These are phyloP conservation scores for Pisolithus thermaeus DNA, from an alignment of 1,284 basidiomycete genomes.

Conservation along the genomic window DNA sequence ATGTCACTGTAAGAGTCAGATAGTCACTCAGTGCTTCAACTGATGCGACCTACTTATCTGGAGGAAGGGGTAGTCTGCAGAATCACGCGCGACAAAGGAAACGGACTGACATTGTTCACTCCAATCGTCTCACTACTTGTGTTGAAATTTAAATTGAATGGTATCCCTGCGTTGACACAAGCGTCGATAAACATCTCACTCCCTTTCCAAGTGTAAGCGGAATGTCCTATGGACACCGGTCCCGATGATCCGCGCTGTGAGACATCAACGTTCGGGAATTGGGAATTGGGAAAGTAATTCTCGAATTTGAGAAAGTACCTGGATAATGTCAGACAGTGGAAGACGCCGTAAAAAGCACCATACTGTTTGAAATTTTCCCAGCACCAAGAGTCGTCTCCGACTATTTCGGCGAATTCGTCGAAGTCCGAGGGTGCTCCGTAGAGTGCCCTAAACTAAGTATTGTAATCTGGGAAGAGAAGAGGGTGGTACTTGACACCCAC, in stretches of 20 bases:
- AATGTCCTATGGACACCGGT: slow-evolving; percentile 39
- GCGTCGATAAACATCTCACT: slow-evolving; percentile 23
- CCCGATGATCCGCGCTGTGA: slow-evolving; percentile 43
- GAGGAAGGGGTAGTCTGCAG: not conserved
- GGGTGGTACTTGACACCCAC: slow-evolving; percentile 27
- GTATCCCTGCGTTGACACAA: slow-evolving; percentile 24
- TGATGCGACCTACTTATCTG: slow-evolving; percentile 33
- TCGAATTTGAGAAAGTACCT: slow-evolving; percentile 65
- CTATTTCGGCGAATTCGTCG: slow-evolving; percentile 58
- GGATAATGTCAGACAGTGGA: not conserved
- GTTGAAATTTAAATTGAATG: slow-evolving; percentile 27
- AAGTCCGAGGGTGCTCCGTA: slow-evolving; percentile 64
- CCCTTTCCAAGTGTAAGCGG: slow-evolving; percentile 16
- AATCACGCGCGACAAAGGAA: not conserved
- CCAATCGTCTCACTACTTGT: slow-evolving; percentile 27
- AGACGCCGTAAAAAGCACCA: slow-evolving; percentile 3
- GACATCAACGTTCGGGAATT: slow-evolving; percentile 42
- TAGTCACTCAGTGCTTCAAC: not conserved
- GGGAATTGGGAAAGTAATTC: slow-evolving; percentile 40
- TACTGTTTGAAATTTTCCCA: slow-evolving; percentile 51
- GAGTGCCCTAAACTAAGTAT: slow-evolving; percentile 46
- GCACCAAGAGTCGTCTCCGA: slow-evolving; percentile 56
- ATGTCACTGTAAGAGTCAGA: slow-evolving; percentile 48
- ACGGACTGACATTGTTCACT: slow-evolving; percentile 20
- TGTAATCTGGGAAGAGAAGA: slow-evolving; percentile 1